Evolutionary conservation across 2,329 filamentous ascomycete species (phyloP).

Genomic region (Venturia asperata): DNA sequence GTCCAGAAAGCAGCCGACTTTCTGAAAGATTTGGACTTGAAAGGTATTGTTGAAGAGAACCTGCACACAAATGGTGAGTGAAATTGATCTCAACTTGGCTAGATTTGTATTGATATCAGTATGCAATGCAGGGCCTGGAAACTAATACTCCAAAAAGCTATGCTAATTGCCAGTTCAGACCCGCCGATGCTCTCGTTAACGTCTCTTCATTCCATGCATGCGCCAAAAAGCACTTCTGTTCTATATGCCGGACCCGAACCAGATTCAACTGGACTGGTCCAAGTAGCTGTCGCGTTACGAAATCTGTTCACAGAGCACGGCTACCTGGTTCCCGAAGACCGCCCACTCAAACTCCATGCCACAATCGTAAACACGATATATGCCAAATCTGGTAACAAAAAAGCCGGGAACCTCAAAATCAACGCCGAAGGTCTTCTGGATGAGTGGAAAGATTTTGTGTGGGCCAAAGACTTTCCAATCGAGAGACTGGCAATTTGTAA

Average conservation of each 20-base stretch:
- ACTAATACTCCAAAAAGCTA: neutral
- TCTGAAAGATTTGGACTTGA: slow-evolving; percentile 41
- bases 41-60: slow-evolving; percentile 26
- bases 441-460: slow-evolving; percentile 57
- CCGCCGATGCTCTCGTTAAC: slow-evolving; percentile 35
- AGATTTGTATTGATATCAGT: too few relatives aligned
- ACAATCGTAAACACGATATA: slow-evolving; percentile 85
- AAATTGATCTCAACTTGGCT: too few relatives aligned
- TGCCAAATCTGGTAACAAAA: slow-evolving; percentile 26
- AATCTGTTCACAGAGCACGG: slow-evolving; percentile 48
- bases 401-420: slow-evolving; percentile 34
- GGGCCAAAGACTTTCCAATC: slow-evolving; percentile 62
- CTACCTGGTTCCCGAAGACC: slow-evolving; percentile 50
- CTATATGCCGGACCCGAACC: slow-evolving; percentile 60
- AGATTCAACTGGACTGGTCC: slow-evolving; percentile 42
- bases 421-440: slow-evolving; percentile 40
- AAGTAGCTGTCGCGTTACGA: slow-evolving; percentile 53
- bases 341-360: slow-evolving; percentile 69
- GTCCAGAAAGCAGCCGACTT: slow-evolving; percentile 10
- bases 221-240: slow-evolving; percentile 50
- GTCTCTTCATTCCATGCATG: slow-evolving; percentile 55
- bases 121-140: too few relatives aligned
- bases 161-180: neutral
- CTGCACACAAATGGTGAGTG: neutral
- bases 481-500: slow-evolving; percentile 70